Conservation (phyloP, 2,329 filamentous ascomycete species). For the Aureobasidium sp. region DNA sequence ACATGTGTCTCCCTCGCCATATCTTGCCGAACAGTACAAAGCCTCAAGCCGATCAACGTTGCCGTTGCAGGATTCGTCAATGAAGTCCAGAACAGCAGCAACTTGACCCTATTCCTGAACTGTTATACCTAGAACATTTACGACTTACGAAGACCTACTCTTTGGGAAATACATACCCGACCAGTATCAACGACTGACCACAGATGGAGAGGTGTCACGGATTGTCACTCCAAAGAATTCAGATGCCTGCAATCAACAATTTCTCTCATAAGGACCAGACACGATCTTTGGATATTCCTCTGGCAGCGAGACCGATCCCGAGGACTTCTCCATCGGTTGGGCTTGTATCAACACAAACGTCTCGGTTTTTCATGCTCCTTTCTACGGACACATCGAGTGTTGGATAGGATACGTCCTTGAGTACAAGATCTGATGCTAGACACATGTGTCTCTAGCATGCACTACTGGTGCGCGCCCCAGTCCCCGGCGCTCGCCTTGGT, state of each 20-base stretch:
- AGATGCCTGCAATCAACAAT: not conserved
- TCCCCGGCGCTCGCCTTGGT: not conserved
- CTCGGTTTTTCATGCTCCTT: not conserved
- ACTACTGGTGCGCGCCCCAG: not conserved
- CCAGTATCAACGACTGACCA: not conserved
- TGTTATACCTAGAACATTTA: not conserved
- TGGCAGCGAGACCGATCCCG: not conserved
- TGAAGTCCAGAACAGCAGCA: slow-evolving; percentile 7
- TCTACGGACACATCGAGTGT: not conserved
- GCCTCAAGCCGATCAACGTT: not conserved
- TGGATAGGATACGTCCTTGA: not conserved
- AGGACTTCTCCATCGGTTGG: not conserved
- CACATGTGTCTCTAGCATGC: not conserved
- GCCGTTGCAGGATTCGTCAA: not conserved
- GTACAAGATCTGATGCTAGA: not conserved
- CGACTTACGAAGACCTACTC: not conserved
- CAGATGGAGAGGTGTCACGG: not conserved
- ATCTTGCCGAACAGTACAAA: not conserved
- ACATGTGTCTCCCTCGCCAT: not conserved
- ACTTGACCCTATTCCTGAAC: not conserved
- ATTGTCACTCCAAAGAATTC: not conserved
- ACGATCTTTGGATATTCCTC: not conserved
- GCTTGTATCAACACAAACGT: not conserved
- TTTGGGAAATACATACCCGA: not conserved
- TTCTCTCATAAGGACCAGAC: too few relatives aligned